Evolutionary conservation across 2,329 filamentous ascomycete species (phyloP), one percentile per base, ranked within the genome.

Genomic region (Monosporascus cannonballus): DNA sequence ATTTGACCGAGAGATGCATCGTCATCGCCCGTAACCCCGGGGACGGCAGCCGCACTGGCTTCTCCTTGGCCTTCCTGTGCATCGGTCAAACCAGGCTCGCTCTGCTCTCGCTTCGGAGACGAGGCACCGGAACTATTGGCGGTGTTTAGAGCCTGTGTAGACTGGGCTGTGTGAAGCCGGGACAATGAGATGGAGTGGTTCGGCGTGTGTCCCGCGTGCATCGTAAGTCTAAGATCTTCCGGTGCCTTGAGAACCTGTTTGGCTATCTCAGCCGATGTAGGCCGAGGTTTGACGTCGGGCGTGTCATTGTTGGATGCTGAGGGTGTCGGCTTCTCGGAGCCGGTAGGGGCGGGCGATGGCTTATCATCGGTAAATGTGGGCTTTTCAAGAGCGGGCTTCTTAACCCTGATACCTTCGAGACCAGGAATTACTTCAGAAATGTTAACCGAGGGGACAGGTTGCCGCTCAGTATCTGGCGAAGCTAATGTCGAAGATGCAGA

Each of bases 191-290:
- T 64, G 3, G 71, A 73, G 62, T 84, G 81, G 49, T 76, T 84
- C 6, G 82, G 82, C 2, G 82, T 85, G 64, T 85, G 82, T 1
- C 82, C 82, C 20, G 82, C 82, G 64, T 85, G 77, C 75, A 85
- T 80, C 0, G 75, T 83, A 41, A 84, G 74, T 45, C 82, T 73
- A 48, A 70, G 71, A 44, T 72, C 71, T 59, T 78, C 80, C 6
- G 75, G 71, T 7, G 75, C 76, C 24, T 70, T 71, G 37, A 81
- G 68, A 8, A 72, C 71, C 56, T 77, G 68, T 49, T 77, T 65
- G 3, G 76, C 76, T 49, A 73, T 67, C 37, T 73, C 70, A 50
- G 72, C 73, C 4, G 72, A 68, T 2, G 67, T 68, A 2, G 56
- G 50, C 45, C 61, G 64, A 14, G 58, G 27, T 20, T 58, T 56